A percentile compares a stretch with the other conserved stretches of the same genome.
Evolutionary conservation across 768 basidiomycete genomes (phyloP).

Genomic region (Dioszegia aurantiaca): DNA sequence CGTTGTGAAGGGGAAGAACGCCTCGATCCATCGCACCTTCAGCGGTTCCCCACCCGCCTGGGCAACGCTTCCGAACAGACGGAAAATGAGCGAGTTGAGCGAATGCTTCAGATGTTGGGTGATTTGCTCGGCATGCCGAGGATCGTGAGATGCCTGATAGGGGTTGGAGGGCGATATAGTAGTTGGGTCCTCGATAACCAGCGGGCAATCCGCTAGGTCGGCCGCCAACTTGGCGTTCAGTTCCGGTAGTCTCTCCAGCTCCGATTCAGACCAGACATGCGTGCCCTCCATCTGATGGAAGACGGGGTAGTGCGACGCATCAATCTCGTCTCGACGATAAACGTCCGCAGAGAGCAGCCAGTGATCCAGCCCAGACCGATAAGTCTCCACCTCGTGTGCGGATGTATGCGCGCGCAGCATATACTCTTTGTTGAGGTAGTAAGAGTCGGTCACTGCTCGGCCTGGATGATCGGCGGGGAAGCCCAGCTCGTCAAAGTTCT

Average conservation of each 20-base stretch:
- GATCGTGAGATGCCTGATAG: conserved; percentile 73
- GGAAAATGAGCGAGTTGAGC: conserved; percentile 78
- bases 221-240: conserved; percentile 66
- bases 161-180: conserved; percentile 73
- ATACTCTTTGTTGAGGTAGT: conserved; percentile 83
- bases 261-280: conserved; percentile 60
- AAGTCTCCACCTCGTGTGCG: conserved; percentile 95
- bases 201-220: conserved; percentile 67
- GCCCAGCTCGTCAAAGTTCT: conserved; percentile 93
- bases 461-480: conserved; percentile 94
- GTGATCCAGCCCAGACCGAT: conserved; percentile 65
- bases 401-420: conserved; percentile 98
- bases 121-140: conserved; percentile 67
- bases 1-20: conserved; percentile 95
- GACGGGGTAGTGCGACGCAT: conserved; percentile 91
- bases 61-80: conserved; percentile 68
- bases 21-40: conserved; percentile 92
- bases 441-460: conserved; percentile 82
- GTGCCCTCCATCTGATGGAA: conserved; percentile 99
- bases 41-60: conserved; percentile 66
- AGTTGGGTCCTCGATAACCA: conserved; percentile 82
- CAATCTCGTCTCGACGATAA: conserved; percentile 96
- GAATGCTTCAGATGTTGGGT: conserved; percentile 84
- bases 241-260: conserved; percentile 62
- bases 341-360: conserved; percentile 97